These are phyloP conservation scores for Torulaspora gathmanii DNA, from an alignment of 805 yeast species.

Conservation along the genomic window DNA sequence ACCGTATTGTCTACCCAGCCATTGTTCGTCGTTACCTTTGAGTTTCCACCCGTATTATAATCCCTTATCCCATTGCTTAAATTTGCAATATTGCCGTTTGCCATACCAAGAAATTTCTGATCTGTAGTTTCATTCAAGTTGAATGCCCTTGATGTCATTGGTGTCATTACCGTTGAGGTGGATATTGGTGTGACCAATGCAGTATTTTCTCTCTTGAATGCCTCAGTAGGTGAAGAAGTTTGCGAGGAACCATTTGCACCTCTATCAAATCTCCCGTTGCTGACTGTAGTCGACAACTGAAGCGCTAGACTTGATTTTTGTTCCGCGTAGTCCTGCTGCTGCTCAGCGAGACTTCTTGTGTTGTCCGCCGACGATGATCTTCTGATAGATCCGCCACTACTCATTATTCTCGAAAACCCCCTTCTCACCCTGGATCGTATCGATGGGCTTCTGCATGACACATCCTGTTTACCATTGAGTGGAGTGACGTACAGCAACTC, in stretches of 20 bases:
- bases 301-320: background rate
- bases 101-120: background rate
- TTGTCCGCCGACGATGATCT: slow-evolving; percentile 12
- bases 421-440: slow-evolving; percentile 29
- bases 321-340: background rate
- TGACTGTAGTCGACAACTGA: background rate
- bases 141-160: slow-evolving; percentile 2
- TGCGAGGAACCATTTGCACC: background rate
- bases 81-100: background rate
- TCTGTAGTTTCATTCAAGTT: slow-evolving; percentile 2
- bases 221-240: slow-evolving; percentile 4
- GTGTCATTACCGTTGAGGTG: slow-evolving; percentile 13
- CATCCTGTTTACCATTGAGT: slow-evolving; percentile 6
- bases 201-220: background rate
- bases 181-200: slow-evolving; percentile 13
- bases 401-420: slow-evolving; percentile 29
- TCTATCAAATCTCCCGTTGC: background rate
- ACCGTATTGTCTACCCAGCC: background rate
- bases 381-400: slow-evolving; percentile 18
- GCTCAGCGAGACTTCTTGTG: background rate
- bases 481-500: slow-evolving; percentile 15
- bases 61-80: background rate
- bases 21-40: background rate
- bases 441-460: slow-evolving; percentile 20
- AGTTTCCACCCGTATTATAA: background rate